A percentile compares a stretch with the other conserved stretches of the same genome.
Conservation (phyloP, 202 grass and related monocot genomes). For the Setaria italica region DNA sequence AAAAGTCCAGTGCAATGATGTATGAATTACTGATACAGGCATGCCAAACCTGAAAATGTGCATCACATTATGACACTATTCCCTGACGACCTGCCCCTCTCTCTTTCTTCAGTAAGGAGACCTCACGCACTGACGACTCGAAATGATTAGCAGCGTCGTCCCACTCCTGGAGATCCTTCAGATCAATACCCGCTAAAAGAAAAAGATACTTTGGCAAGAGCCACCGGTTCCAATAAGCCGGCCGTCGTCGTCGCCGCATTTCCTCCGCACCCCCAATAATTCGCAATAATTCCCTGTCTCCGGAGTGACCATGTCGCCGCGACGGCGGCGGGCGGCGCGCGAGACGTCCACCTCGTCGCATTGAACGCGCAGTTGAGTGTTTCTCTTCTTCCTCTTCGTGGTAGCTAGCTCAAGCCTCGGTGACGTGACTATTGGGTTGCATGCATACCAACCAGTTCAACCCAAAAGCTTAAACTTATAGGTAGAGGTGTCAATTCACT, state of each 20-base stretch:
- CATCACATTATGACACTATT: background rate
- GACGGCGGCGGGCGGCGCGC: background rate
- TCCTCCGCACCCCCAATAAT: constrained; percentile 37
- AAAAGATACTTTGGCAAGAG: background rate
- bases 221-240: background rate
- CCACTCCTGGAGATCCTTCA: background rate
- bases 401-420: no score
- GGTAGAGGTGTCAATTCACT: no score
- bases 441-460: no score
- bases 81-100: background rate
- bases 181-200: background rate
- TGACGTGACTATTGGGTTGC: no score
- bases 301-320: constrained; percentile 3
- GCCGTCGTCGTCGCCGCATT: constrained; percentile 38
- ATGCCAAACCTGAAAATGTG: background rate
- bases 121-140: background rate
- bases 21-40: background rate
- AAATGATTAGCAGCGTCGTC: background rate
- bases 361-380: background rate
- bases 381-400: background rate
- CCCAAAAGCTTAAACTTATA: no score
- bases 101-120: no score
- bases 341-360: background rate
- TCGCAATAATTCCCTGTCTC: background rate
- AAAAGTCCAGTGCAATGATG: background rate